Evolutionary conservation across 345 rosid genomes (phyloP).

Genomic region (Aethionema arabicum): DNA sequence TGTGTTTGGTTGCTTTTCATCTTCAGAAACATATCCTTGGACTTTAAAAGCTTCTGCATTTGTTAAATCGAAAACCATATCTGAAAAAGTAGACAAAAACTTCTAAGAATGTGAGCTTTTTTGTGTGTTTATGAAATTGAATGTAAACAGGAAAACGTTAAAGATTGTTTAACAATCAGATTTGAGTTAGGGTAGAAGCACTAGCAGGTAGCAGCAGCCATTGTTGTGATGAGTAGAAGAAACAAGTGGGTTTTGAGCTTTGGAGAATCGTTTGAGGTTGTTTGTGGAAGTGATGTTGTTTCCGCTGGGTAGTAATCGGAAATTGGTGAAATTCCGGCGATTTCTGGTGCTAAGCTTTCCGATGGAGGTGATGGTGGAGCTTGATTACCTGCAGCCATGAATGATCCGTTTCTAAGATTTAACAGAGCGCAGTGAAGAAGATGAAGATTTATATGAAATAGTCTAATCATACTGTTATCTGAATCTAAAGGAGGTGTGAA

Average conservation of each 20-base stretch:
- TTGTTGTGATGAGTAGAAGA: slow-evolving; percentile 7
- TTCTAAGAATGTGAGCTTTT: too few species aligned
- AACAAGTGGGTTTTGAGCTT: slow-evolving; percentile 24
- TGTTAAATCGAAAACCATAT: too few species aligned
- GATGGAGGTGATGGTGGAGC: slow-evolving; percentile 30
- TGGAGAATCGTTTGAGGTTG: slow-evolving; percentile 6
- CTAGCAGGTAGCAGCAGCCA: neutral
- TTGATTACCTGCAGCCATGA: slow-evolving; percentile 34
- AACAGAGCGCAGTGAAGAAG: neutral
- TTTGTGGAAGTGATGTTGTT: neutral
- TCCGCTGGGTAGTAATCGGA: slow-evolving; percentile 32
- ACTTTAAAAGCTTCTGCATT: too few species aligned
- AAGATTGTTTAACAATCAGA: slow-evolving; percentile 4
- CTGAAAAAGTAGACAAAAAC: too few species aligned
- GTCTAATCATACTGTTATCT: slow-evolving; percentile 23
- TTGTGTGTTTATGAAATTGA: too few species aligned
- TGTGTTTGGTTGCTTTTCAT: slow-evolving; percentile 7
- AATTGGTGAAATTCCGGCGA: slow-evolving; percentile 21
- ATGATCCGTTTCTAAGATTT: neutral
- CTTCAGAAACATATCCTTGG: neutral
- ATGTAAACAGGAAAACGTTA: neutral
- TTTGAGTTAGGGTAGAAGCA: slow-evolving; percentile 20
- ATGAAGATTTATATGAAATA: too few species aligned
- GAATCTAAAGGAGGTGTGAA: slow-evolving; percentile 37
- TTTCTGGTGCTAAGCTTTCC: slow-evolving; percentile 22